Percentiles rank a stretch among this genome's conserved stretches.
phyloP scores from a whole-genome alignment of 2,329 filamentous ascomycete genomes.

The Neurospora crassa region DNA sequence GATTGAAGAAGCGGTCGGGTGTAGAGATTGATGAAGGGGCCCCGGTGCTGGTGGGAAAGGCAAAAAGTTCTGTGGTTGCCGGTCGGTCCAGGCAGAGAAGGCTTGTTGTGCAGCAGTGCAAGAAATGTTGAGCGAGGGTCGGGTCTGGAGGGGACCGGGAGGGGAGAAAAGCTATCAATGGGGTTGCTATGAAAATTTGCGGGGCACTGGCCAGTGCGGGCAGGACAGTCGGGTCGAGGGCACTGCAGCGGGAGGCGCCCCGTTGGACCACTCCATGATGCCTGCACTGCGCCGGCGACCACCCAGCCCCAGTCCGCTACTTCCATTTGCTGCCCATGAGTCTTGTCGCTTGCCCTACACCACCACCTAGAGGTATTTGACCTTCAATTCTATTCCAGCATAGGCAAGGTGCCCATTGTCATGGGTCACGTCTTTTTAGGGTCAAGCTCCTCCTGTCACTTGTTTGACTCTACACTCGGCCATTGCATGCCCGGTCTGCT shows the following conservation, averaged over 20 bases:
- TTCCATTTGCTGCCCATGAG: not conserved
- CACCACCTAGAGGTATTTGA: not conserved
- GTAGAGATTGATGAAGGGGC: not conserved
- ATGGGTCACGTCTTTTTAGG: not conserved
- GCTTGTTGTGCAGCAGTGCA: not conserved
- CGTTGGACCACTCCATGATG: not conserved
- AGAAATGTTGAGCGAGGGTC: slow-evolving; percentile 15
- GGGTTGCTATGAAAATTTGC: slow-evolving; percentile 15
- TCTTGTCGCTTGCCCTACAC: not conserved
- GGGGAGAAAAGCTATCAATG: slow-evolving; percentile 13
- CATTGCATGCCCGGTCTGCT: not conserved
- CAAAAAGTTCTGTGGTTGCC: not conserved
- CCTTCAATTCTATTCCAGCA: not conserved
- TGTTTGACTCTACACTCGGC: not conserved
- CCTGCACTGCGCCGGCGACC: not conserved
- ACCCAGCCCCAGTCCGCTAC: not conserved
- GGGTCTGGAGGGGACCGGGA: slow-evolving; percentile 3
- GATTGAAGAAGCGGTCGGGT: not conserved
- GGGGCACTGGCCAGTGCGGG: slow-evolving; percentile 13
- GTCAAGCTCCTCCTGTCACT: not conserved
- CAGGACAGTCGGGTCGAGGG: not conserved
- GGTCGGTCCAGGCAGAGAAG: not conserved
- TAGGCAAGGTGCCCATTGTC: not conserved
- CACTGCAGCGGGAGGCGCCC: not conserved
- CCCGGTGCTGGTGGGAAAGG: slow-evolving; percentile 1